Evolutionary conservation across 1,284 basidiomycete species (phyloP), one percentile per base, ranked within the genome.

Genomic region (Sphagnurus paluster): DNA sequence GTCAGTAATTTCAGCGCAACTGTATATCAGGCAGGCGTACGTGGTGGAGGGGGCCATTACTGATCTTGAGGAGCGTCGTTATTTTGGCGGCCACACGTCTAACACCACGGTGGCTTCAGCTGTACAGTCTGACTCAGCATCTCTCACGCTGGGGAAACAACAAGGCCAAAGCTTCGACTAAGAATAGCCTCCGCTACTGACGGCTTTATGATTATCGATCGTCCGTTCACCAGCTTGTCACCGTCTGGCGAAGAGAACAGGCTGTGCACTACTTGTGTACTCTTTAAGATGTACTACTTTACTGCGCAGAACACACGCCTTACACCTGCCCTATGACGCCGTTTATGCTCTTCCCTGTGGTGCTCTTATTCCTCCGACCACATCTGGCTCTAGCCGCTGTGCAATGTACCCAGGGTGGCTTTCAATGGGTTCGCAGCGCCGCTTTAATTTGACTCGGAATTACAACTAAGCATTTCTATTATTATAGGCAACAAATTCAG

Each of bases 1-100:
- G 63, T 55, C 62, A 58, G 42, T 36, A 25, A 34, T 10, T 8
- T 25, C 21, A 5, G 46, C 25, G 11, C 19, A 39, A 19, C 20
- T 13, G 39, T n/a, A 49, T 20, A 43, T 42, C 35, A 17, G 17
- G 28, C 26, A 48, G 37, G 81, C 82, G 61, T 71, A 84, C 82
- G 82, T 83, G 60, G 82, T 84, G 60, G 82, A 79, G 60, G 80
- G 76, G 59, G 82, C 77, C 82, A 84, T 85, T 66, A 63, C 51
- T 56, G 60, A 68, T 74, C 72, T 78, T 77, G 76, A 76, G 66
- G 74, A 62, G 54, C 61, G 66, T 65, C 65, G 61, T 61, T 56
- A 58, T 63, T 57, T 57, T 58, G 55, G 55, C 53, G 53, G 38
- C 44, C 50, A 50, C 23, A 35, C 49, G 42, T 41, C 43, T 47